These are phyloP conservation scores for Trichophyton mentagrophytes DNA, from an alignment of 2,329 filamentous ascomycete species.

Conservation along the genomic window DNA sequence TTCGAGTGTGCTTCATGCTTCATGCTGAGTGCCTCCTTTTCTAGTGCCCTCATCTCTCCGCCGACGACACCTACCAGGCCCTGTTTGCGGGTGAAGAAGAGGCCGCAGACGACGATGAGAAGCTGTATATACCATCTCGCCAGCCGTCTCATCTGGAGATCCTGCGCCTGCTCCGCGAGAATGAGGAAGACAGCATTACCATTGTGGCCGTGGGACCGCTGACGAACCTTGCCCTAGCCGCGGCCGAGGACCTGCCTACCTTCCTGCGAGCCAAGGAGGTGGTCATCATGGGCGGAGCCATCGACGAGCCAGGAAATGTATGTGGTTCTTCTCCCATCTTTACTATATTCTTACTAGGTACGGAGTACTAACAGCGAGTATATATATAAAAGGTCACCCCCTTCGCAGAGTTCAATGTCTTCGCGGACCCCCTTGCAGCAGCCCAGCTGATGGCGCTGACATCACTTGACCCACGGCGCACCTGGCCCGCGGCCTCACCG, in stretches of 20 bases:
- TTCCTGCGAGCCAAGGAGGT: slow-evolving; percentile 84
- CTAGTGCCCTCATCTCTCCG: slow-evolving; percentile 59
- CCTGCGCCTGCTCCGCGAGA: slow-evolving; percentile 68
- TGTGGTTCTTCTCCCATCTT: not conserved
- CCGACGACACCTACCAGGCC: slow-evolving; percentile 59
- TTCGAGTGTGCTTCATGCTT: too few species aligned
- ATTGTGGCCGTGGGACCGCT: slow-evolving; percentile 81
- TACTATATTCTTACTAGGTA: slow-evolving; percentile 17
- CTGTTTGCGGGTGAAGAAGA: slow-evolving; percentile 48
- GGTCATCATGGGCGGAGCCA: slow-evolving; percentile 86
- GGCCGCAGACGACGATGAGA: slow-evolving; percentile 31
- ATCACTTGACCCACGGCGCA: slow-evolving; percentile 58
- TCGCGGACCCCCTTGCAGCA: slow-evolving; percentile 69
- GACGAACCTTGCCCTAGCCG: slow-evolving; percentile 85
- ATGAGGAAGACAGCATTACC: slow-evolving; percentile 72
- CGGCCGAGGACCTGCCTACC: slow-evolving; percentile 73
- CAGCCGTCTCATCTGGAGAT: slow-evolving; percentile 71
- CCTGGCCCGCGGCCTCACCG: slow-evolving; percentile 52
- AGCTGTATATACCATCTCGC: slow-evolving; percentile 59
- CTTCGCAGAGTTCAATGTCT: slow-evolving; percentile 88
- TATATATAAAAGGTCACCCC: slow-evolving; percentile 46
- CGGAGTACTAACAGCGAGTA: not conserved
- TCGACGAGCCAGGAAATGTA: slow-evolving; percentile 69
- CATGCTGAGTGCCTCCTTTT: too few species aligned
- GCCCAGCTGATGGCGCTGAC: slow-evolving; percentile 68